Conservation (phyloP, 495 filamentous ascomycete species). For the Podospora conica region DNA sequence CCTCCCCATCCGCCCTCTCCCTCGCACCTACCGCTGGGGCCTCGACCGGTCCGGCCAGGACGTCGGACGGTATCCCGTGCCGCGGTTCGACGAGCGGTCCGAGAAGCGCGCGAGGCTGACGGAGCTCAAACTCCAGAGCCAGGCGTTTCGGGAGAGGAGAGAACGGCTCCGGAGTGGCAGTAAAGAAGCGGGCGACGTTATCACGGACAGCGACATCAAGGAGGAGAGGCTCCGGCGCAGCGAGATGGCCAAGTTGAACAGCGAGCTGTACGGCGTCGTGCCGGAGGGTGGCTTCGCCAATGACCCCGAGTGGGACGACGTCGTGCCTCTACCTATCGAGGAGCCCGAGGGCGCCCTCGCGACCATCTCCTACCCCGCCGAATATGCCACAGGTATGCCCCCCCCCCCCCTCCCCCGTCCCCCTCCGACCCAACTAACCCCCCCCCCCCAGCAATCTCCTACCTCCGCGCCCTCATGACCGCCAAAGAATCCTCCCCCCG, state of each 20-base stretch:
- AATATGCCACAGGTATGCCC: constrained; percentile 75
- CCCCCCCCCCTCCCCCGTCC: constrained; percentile 70
- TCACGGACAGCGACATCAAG: constrained; percentile 36
- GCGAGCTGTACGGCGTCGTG: constrained; percentile 38
- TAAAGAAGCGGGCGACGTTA: constrained; percentile 17
- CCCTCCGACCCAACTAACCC: constrained; percentile 76
- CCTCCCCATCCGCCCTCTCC: constrained; percentile 33
- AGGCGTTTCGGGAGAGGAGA: constrained; percentile 25
- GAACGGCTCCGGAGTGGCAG: constrained; percentile 20
- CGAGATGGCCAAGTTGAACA: constrained; percentile 38
- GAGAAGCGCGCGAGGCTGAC: constrained; percentile 26
- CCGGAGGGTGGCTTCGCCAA: constrained; percentile 47
- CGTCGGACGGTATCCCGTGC: constrained; percentile 33
- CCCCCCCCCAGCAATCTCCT: constrained; percentile 50
- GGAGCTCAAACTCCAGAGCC: constrained; percentile 23
- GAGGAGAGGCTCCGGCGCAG: constrained; percentile 39
- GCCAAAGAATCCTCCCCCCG: constrained; percentile 74
- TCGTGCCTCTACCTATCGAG: constrained; percentile 74
- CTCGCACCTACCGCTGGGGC: constrained; percentile 33
- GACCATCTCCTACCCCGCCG: constrained; percentile 76
- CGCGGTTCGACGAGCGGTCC: constrained; percentile 32
- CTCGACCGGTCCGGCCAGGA: constrained; percentile 37
- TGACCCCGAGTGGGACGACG: constrained; percentile 75
- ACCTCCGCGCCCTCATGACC: constrained; percentile 90
- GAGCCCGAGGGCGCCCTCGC: constrained; percentile 79